Evolutionary conservation across 768 basidiomycete species (phyloP).

Genomic region (Suillus subalutaceus): DNA sequence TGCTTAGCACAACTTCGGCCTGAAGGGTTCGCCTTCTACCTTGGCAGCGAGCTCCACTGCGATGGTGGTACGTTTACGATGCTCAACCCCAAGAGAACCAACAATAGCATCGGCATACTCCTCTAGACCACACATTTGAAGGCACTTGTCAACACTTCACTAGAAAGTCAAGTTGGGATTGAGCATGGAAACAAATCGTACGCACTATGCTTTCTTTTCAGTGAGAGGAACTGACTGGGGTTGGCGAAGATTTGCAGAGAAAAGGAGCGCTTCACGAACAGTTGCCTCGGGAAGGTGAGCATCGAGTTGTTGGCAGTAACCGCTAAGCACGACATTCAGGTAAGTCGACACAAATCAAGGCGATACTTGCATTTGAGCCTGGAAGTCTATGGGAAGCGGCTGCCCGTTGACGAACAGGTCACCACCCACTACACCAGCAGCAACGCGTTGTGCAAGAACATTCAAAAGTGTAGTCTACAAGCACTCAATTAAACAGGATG

Average conservation of each 20-base stretch:
- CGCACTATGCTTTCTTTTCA: conserved; percentile 79
- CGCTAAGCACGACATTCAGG: conserved; percentile 39
- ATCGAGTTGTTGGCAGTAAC: conserved; percentile 83
- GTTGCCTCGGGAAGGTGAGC: conserved; percentile 72
- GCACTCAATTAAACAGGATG: not conserved
- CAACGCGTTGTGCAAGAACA: conserved; percentile 52
- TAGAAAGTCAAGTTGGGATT: not conserved
- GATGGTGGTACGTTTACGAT: conserved; percentile 55
- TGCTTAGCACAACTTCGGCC: not conserved
- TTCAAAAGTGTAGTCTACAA: conserved; percentile 55
- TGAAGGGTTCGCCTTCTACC: conserved; percentile 27
- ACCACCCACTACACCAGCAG: conserved; percentile 49
- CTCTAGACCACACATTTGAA: conserved; percentile 64
- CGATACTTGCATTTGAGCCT: conserved; percentile 52
- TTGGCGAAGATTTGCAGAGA: conserved; percentile 77
- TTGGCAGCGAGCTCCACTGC: conserved; percentile 58
- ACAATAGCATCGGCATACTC: conserved; percentile 60
- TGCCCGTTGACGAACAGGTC: conserved; percentile 57
- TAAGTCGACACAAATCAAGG: conserved; percentile 22
- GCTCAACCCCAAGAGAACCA: conserved; percentile 48
- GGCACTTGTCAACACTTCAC: conserved; percentile 48
- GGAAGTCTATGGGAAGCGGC: conserved; percentile 53
- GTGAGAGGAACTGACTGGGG: conserved; percentile 57
- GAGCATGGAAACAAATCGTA: conserved; percentile 9
- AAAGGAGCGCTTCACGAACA: conserved; percentile 73